Base-by-base conservation (phyloP, 2,329 filamentous ascomycete species). In the Alternaria conjuncta region DNA sequence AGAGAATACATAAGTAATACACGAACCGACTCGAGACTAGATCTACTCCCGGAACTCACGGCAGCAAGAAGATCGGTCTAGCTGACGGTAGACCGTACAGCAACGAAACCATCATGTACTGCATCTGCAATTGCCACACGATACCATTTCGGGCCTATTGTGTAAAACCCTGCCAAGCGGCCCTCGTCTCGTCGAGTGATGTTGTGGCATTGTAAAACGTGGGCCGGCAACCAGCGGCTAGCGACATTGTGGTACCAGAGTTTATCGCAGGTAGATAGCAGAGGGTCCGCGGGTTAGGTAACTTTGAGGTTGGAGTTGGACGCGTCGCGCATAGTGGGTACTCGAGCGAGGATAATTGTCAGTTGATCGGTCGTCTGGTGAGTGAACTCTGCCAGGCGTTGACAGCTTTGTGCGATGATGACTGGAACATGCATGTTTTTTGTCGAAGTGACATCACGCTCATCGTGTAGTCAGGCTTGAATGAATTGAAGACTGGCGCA, bases 281-380 rank as follows among this genome's bases (percentile, higher is more conserved):
- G 21, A 58, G 23, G 30, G 50, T 49, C 49, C 15, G 49, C 49
- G 44, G 44, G 59, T 60, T 63, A 63, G 49, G 25, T 63, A 55
- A 55, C 15, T 49, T 26, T 57, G 20, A 61, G n/a, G 54, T 49
- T 43, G 32, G 15, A 46, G 45, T 41, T 43, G 46, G 36, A 26
- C 44, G 56, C 28, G 46, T 51, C 46, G 36, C 26, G 46, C 25
- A 20, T 41, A 36, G 57, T 51, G 49, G 49, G 28, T 32, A 36
- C 18, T 30, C 12, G 4, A 21, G 49, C 28, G 21, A 6, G 49
- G 18, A 23, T 23, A n/a, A 21, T 53, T 53, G 49, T 32, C 36
- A 23, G 13, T 53, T 21, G 10, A 53, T 25, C 10, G 28, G 20
- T 21, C 28, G 49, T 32, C 28, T 12, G n/a, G 49, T 30, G 28